Evolutionary conservation across 441 rosid genomes (phyloP).

Genomic region (Pelargonium fulgidum): DNA sequence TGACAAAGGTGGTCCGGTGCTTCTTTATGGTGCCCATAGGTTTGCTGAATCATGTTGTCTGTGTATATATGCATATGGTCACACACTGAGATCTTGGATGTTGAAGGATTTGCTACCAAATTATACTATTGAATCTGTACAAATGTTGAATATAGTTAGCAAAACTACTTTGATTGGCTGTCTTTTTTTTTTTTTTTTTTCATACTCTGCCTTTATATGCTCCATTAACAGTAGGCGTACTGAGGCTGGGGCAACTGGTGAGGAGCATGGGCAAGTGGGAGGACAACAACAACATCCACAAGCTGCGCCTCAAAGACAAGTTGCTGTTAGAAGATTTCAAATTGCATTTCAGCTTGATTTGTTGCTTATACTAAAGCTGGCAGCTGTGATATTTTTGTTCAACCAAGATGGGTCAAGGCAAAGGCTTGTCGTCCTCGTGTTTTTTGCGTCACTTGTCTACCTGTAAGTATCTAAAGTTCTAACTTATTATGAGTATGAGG

Average conservation of each 20-base stretch:
- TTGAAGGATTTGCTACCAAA: not conserved
- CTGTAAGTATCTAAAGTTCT: slow-evolving; percentile 48
- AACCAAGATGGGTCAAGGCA: slow-evolving; percentile 97
- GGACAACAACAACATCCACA: slow-evolving; percentile 53
- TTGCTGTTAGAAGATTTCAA: slow-evolving; percentile 75
- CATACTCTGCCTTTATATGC: slow-evolving; percentile 17
- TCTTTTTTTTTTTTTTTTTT: not conserved
- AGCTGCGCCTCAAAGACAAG: slow-evolving; percentile 61
- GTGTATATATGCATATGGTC: not conserved
- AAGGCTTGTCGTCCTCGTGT: slow-evolving; percentile 69
- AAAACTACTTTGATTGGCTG: not conserved
- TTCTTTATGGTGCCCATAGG: not conserved
- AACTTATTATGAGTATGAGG: not conserved
- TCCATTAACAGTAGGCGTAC: slow-evolving; percentile 29
- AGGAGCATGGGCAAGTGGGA: slow-evolving; percentile 43
- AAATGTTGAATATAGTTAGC: not conserved
- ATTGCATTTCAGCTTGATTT: slow-evolving; percentile 89
- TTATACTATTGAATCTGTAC: not conserved
- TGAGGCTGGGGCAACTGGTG: slow-evolving; percentile 37
- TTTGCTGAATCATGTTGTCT: not conserved
- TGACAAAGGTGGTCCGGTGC: not conserved
- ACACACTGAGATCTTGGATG: not conserved
- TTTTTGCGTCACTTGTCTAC: slow-evolving; percentile 73
- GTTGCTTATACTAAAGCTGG: slow-evolving; percentile 80
- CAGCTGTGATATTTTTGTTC: slow-evolving; percentile 82